Evolutionary conservation across 192 early-diverging fungal species (phyloP).

Genomic region (Piromyces sp.): DNA sequence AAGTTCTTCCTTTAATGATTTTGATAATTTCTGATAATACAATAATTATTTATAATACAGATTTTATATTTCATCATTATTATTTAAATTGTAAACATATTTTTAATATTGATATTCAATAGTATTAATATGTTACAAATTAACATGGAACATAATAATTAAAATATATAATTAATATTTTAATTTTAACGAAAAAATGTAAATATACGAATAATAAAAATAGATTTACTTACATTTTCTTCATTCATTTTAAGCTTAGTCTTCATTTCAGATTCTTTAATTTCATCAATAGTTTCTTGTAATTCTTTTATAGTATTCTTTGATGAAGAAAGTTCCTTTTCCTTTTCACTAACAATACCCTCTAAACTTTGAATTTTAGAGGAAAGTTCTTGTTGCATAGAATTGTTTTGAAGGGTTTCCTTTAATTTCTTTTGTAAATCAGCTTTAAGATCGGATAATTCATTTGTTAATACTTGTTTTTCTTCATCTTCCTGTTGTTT

Average conservation of each 20-base stretch:
- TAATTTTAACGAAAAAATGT: no score
- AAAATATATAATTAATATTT: not conserved
- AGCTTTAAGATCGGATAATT: not conserved
- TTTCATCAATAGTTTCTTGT: not conserved
- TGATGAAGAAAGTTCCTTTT: not conserved
- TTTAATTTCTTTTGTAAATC: not conserved
- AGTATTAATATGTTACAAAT: no score
- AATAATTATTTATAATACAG: no score
- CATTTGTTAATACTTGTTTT: not conserved
- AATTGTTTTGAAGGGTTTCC: not conserved
- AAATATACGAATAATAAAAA: no score
- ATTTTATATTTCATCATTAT: no score
- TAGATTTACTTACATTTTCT: not conserved
- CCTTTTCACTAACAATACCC: not conserved
- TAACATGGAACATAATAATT: not conserved
- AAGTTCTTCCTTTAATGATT: not conserved
- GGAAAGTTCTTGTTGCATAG: not conserved
- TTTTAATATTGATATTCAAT: no score
- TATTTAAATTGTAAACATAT: no score
- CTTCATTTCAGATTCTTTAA: not conserved
- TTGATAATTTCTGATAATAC: not conserved
- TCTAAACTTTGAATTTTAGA: not conserved
- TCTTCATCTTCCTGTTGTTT: not conserved
- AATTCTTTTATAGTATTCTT: not conserved
- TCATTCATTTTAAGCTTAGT: not conserved